Evolutionary conservation across 2,329 filamentous ascomycete species (phyloP), one percentile per base, ranked within the genome.

Genomic region (Septoria linicola): DNA sequence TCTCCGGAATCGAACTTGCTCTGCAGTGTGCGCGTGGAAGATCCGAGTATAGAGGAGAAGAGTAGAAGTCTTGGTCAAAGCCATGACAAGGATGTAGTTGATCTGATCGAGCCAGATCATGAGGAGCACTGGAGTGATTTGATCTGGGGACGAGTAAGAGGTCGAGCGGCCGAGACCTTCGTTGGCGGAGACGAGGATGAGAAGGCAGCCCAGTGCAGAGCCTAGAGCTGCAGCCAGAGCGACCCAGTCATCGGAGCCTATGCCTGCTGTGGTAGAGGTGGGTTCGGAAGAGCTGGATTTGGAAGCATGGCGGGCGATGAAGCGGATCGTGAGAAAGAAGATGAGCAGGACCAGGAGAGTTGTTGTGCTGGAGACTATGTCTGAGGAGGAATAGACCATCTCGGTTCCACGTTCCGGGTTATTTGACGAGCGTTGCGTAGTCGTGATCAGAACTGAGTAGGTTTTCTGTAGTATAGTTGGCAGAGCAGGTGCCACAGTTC

Each of bases 61-160:
- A 4, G 44, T 47, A 21, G 34, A 39, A 14, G 44, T 47, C 19
- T 47, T 47, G 16, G 44, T 40, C 8, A 47, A 23, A 2, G 44
- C 44, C 44, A 47, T 47, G 25, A 47, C 44, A 7, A 47, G 23
- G 2, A 47, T 23, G 13, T 47, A 47, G 4, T 47, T 47, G 44
- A 47, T 47, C 4, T 47, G 44, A 47, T 47, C 44, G 34, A 47
- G 44, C 44, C 44, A 47, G 25, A 47, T 47, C 10, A 47, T 14
- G 7, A 47, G 34, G 13, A 47, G 11, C 10, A 40, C 35, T 14
- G 17, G 17, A 0, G 23, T 23, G 17, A 47, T 21, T 20, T 31
- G 36, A 1, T 21, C 16, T 21, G 44, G 44, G n/a, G 23, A 14
- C 2, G 44, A 37, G 35, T 30, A 40, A 16, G 21, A 32, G 6